Conservation (phyloP, 192 early-diverging fungal genomes). For the Rhizophagus clarus region DNA sequence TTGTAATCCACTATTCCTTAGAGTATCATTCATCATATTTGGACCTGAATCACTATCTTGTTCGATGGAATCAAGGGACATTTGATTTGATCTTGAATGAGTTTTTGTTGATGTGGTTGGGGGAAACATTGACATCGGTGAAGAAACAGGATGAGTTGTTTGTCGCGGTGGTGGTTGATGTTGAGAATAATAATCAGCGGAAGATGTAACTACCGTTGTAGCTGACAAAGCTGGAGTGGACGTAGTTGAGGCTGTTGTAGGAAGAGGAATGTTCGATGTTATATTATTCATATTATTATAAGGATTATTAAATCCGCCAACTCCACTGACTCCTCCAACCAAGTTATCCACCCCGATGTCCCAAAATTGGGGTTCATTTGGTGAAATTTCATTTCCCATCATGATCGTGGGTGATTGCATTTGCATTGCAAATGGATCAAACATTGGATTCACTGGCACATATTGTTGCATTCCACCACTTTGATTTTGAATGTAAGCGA, state of each 20-base stretch:
- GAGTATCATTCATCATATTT: background rate
- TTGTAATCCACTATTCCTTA: slow-evolving; percentile 11
- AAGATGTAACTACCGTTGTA: background rate
- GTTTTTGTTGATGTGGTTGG: background rate
- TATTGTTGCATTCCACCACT: background rate
- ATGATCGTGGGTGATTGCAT: background rate
- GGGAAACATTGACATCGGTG: background rate
- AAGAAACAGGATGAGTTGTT: background rate
- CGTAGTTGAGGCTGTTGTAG: background rate
- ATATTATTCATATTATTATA: background rate
- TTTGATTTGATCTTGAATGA: slow-evolving; percentile 6
- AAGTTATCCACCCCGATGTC: background rate
- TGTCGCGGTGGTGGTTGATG: background rate
- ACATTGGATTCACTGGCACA: background rate
- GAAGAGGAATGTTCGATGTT: background rate
- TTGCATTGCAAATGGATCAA: background rate
- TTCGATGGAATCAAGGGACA: slow-evolving; percentile 3
- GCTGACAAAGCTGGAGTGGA: background rate
- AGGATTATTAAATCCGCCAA: slow-evolving; percentile 5
- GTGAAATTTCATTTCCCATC: background rate
- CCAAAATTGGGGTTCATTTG: background rate
- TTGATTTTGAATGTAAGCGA: background rate
- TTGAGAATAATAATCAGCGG: background rate
- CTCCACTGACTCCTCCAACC: too few relatives aligned
- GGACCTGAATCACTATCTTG: background rate